A percentile compares a stretch with the other conserved stretches of the same genome.
Evolutionary conservation across 495 filamentous ascomycete species (phyloP).

Genomic region (Aspergillus funiculosus): DNA sequence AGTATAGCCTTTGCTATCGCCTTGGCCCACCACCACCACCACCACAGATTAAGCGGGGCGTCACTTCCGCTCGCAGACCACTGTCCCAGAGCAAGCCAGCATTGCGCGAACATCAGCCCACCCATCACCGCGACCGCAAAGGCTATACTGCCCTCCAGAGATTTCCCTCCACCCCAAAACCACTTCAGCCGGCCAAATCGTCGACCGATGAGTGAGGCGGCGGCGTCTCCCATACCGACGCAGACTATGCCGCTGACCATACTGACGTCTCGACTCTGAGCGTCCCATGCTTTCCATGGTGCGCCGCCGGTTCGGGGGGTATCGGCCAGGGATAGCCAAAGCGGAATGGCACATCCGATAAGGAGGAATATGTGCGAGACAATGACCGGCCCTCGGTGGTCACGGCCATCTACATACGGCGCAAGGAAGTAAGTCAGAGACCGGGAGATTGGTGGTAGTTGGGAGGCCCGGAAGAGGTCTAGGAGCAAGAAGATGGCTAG

Average conservation of each 20-base stretch:
- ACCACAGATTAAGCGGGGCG: slow-evolving; percentile 29
- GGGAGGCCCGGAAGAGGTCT: slow-evolving; percentile 82
- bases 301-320: slow-evolving; percentile 47
- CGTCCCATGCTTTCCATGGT: slow-evolving; percentile 65
- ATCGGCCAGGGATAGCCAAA: slow-evolving; percentile 82
- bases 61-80: slow-evolving; percentile 49
- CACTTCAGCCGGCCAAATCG: slow-evolving; percentile 83
- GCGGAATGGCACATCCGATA: slow-evolving; percentile 89
- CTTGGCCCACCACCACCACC: too few species aligned
- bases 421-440: slow-evolving; percentile 79
- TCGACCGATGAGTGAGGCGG: slow-evolving; percentile 87
- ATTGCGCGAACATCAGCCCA: slow-evolving; percentile 64
- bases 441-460: slow-evolving; percentile 80
- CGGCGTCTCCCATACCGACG: slow-evolving; percentile 92
- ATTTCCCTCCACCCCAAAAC: slow-evolving; percentile 96
- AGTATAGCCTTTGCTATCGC: slow-evolving; percentile 53
- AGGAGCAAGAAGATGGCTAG: slow-evolving; percentile 80
- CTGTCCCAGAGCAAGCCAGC: slow-evolving; percentile 69
- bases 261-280: slow-evolving; percentile 62
- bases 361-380: slow-evolving; percentile 94
- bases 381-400: slow-evolving; percentile 89
- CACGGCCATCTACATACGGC: slow-evolving; percentile 90
- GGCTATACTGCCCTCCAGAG: slow-evolving; percentile 81
- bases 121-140: slow-evolving; percentile 73
- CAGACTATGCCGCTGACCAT: slow-evolving; percentile 91